phyloP scores from a whole-genome alignment of 306 rosid genomes.

The Lablab purpureus region DNA sequence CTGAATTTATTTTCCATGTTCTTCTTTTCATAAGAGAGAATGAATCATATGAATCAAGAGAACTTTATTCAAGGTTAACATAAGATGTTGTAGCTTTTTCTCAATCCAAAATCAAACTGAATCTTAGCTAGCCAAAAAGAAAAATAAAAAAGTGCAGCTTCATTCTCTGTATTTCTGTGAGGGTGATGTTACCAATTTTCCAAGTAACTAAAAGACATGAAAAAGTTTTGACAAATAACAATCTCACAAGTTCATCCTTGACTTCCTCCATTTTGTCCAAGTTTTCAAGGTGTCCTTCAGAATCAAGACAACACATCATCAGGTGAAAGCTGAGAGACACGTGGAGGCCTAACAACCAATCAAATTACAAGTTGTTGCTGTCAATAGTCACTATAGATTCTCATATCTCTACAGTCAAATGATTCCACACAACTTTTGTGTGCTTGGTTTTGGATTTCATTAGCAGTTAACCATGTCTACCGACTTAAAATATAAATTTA shows the following conservation, averaged over 20 bases:
- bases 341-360: constrained; percentile 17
- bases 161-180: neutral
- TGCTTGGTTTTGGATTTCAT: constrained; percentile 3
- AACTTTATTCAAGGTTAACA: constrained; percentile 12
- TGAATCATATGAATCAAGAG: constrained; percentile 28
- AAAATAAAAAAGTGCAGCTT: neutral
- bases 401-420: constrained; percentile 39
- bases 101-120: constrained; percentile 1
- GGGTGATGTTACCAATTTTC: neutral
- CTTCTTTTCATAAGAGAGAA: neutral
- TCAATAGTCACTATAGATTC: constrained; percentile 10
- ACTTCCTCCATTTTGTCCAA: neutral
- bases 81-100: constrained; percentile 9
- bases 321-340: neutral
- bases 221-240: constrained; percentile 28
- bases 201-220: constrained; percentile 7
- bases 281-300: neutral
- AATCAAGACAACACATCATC: constrained; percentile 30
- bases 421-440: neutral
- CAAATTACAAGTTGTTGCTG: constrained; percentile 17
- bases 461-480: neutral
- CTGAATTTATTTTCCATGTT: constrained; percentile 17
- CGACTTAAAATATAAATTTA: constrained; percentile 5
- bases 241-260: constrained; percentile 34
- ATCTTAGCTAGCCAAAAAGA: neutral